Evolutionary conservation across 177 flowering plant genomes (phyloP).

Genomic region (Tripterygium wilfordii): DNA sequence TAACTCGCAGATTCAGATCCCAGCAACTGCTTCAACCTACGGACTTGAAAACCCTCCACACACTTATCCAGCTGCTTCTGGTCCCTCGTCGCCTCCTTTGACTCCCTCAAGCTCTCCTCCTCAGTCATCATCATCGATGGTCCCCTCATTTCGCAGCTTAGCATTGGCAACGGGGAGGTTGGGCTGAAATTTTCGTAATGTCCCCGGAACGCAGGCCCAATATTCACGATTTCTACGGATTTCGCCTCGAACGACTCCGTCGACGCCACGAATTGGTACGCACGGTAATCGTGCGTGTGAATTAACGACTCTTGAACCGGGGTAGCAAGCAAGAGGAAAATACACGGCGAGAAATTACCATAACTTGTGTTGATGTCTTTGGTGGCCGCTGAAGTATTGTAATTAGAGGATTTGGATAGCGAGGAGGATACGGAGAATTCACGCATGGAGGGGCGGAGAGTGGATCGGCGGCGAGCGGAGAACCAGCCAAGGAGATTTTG

Average conservation of each 20-base stretch:
- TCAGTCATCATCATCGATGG: constrained; percentile 32
- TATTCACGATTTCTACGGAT: constrained; percentile 55
- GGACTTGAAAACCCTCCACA: constrained; percentile 55
- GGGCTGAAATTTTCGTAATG: constrained; percentile 70
- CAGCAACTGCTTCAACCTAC: constrained; percentile 46
- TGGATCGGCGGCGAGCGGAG: constrained; percentile 64
- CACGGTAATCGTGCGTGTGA: constrained; percentile 80
- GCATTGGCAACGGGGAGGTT: constrained; percentile 50
- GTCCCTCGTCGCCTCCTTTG: constrained; percentile 27
- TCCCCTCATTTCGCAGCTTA: constrained; percentile 30
- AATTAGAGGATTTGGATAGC: constrained; percentile 31
- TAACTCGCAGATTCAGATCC: constrained; percentile 57
- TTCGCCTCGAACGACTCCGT: constrained; percentile 35
- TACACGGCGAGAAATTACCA: constrained; percentile 23
- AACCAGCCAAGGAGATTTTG: constrained; percentile 66
- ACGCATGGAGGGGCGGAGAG: constrained; percentile 73
- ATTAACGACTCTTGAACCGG: constrained; percentile 42
- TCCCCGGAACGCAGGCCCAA: constrained; percentile 81
- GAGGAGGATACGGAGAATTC: constrained; percentile 48
- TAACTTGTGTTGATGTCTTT: constrained; percentile 7
- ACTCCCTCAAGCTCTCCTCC: constrained; percentile 18
- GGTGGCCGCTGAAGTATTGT: constrained; percentile 14
- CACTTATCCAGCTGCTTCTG: constrained; percentile 47
- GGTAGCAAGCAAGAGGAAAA: constrained; percentile 56
- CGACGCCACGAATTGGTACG: constrained; percentile 47